Evolutionary conservation across 306 rosid genomes (phyloP), one percentile per base, ranked within the genome.

Genomic region (Betula pendula): DNA sequence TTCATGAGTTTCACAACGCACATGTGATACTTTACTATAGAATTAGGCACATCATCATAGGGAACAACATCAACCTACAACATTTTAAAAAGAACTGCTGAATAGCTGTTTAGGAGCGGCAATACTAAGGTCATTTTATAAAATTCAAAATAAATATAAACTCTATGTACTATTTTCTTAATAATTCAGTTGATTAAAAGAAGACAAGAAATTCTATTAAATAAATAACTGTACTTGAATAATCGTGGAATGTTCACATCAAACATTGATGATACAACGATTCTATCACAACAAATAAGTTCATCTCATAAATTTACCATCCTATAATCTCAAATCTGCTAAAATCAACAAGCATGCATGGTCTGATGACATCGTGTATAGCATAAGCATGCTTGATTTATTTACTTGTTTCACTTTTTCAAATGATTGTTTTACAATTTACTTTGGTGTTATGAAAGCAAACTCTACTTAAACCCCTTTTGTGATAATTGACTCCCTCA

Each of bases 61-160:
- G 97, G 87, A 71, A 94, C 81, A 73, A 77, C 92, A 80, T 92
- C 98, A 45, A 94, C 92, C 98, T 94, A 79, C 62, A 80, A 22
- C 14, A 80, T n/a, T 35, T 38, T 55, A 74, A 38, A 51, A 6
- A 43, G 3, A 45, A 53, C 27, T 20, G 48, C 22, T 76, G 31
- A 22, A 40, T 38, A 1, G 44, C 44, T 71, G 53, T 66, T 55
- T 63, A 63, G 19, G 31, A 50, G 58, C 33, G 43, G 58, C 17
- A 71, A 24, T 70, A 45, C 27, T 50, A 35, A 73, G 42, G 43
- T 68, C 17, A n/a, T 58, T 47, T 31, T 63, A 17, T 63, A 33
- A 33, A 63, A 31, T 31, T n/a, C 24, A 63, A 63, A 33, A 17
- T 63, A 8, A 63, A 35, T 42, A 53, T 29, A 29, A 20, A 19